Evolutionary conservation across 83 land plant genomes (phyloP).

Genomic region (Picea abies): DNA sequence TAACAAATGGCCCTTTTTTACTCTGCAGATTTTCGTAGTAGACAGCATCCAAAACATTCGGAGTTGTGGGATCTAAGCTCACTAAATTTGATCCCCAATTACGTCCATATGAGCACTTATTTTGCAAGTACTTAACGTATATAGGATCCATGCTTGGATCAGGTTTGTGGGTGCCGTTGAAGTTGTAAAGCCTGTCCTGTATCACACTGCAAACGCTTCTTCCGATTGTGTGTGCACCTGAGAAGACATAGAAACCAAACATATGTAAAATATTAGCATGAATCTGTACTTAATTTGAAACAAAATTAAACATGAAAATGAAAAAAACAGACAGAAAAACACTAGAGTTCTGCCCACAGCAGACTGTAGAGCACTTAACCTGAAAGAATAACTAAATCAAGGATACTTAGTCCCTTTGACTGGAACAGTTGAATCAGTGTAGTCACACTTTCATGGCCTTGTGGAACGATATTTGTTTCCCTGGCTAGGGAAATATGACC

Average conservation of each 20-base stretch:
- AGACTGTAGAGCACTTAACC: conserved; percentile 16
- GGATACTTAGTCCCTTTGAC: conserved; percentile 24
- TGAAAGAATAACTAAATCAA: conserved; percentile 42
- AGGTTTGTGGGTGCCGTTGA: conserved; percentile 30
- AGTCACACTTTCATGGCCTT: conserved; percentile 24
- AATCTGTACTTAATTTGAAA: too few relatives aligned
- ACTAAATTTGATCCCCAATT: conserved; percentile 12
- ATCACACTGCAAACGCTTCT: conserved; percentile 31
- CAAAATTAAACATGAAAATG: too few relatives aligned
- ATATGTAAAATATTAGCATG: too few relatives aligned
- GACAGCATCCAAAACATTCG: conserved; percentile 37
- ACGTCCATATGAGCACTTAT: conserved; percentile 25
- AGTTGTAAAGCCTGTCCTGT: conserved; percentile 38
- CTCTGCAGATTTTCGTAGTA: conserved; percentile 51
- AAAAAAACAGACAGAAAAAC: too few relatives aligned
- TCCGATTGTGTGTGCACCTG: conserved; percentile 59
- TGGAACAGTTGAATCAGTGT: conserved; percentile 17
- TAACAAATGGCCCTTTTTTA: conserved; percentile 39
- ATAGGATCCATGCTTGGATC: conserved; percentile 38
- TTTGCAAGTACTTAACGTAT: conserved; percentile 29
- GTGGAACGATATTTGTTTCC: conserved; percentile 23
- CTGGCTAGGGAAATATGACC: conserved; percentile 29
- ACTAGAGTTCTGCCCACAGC: too few relatives aligned
- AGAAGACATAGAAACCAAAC: neutral
- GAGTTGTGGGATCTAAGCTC: conserved; percentile 49